Percentiles rank a stretch among this genome's conserved stretches.
phyloP scores from a whole-genome alignment of 2,329 filamentous ascomycete species.

The Coniochaeta pulveracea region DNA sequence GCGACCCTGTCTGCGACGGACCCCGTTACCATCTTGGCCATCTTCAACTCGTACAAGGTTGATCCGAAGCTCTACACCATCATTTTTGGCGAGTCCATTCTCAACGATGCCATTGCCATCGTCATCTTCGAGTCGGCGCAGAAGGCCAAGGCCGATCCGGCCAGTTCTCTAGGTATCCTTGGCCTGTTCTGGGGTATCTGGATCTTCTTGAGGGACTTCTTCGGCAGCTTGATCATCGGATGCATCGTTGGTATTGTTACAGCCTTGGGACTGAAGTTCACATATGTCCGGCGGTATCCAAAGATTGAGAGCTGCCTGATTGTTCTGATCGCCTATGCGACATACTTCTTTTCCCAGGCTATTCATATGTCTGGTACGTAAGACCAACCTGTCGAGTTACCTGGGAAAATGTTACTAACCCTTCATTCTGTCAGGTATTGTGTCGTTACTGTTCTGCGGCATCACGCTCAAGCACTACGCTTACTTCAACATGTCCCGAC shows the following conservation, averaged over 20 bases:
- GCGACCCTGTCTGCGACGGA: conserved; percentile 95
- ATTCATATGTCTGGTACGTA: conserved; percentile 83
- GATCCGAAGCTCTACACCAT: conserved; percentile 97
- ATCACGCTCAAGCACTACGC: conserved; percentile 98
- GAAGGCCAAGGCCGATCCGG: conserved; percentile 69
- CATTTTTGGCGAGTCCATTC: conserved; percentile 95
- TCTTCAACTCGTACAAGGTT: conserved; percentile 99
- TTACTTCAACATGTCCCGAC: conserved; percentile 99
- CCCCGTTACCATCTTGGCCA: conserved; percentile 93
- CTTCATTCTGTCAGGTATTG: conserved; percentile 60
- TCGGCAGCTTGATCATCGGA: conserved; percentile 83
- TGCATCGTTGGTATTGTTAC: conserved; percentile 78
- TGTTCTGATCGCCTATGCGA: conserved; percentile 87
- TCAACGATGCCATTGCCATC: conserved; percentile 97
- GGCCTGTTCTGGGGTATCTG: conserved; percentile 87
- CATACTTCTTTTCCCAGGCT: conserved; percentile 96
- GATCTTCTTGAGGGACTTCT: conserved; percentile 92
- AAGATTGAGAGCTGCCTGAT: conserved; percentile 96
- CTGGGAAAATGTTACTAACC: conserved; percentile 8
- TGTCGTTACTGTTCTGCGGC: conserved; percentile 91
- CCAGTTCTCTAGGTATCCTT: conserved; percentile 61
- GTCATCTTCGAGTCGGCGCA: conserved; percentile 97
- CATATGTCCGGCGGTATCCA: conserved; percentile 80
- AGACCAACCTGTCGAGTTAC: no score
- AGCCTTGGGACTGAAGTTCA: conserved; percentile 86